Percentiles rank a stretch among this genome's conserved stretches.
Conservation (phyloP, 176 grass and related monocot genomes). For the Carex pumila region DNA sequence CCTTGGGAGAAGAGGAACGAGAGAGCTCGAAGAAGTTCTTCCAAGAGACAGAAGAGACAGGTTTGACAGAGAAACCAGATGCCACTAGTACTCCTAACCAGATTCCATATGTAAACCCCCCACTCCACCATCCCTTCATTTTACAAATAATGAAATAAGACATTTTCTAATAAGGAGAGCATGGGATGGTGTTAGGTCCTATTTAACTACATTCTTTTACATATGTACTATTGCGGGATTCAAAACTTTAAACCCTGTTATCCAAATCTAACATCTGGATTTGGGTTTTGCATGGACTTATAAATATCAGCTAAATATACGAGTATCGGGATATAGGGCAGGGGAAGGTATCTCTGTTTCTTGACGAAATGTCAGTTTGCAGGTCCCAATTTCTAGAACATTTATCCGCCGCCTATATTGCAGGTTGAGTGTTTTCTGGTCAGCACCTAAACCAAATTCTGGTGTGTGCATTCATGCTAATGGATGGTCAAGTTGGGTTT, state of each 20-base stretch:
- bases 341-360: neutral
- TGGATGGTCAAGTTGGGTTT: neutral
- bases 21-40: slow-evolving; percentile 68
- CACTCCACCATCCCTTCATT: slow-evolving; percentile 80
- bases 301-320: neutral
- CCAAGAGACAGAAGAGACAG: slow-evolving; percentile 61
- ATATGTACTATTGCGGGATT: neutral
- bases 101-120: slow-evolving; percentile 89
- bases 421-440: neutral
- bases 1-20: slow-evolving; percentile 48
- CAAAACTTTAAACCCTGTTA: neutral
- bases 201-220: neutral
- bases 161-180: neutral
- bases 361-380: neutral
- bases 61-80: slow-evolving; percentile 82
- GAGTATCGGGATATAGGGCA: neutral
- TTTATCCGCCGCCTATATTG: neutral
- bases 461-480: neutral
- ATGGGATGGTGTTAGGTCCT: neutral
- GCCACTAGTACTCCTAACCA: slow-evolving; percentile 88
- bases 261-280: neutral
- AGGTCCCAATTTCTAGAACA: neutral
- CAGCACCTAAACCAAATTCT: neutral
- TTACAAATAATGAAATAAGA: slow-evolving; percentile 1
- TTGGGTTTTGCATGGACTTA: neutral